phyloP scores from a whole-genome alignment of 805 yeast genomes.

The Cyberlindnera meyerae region DNA sequence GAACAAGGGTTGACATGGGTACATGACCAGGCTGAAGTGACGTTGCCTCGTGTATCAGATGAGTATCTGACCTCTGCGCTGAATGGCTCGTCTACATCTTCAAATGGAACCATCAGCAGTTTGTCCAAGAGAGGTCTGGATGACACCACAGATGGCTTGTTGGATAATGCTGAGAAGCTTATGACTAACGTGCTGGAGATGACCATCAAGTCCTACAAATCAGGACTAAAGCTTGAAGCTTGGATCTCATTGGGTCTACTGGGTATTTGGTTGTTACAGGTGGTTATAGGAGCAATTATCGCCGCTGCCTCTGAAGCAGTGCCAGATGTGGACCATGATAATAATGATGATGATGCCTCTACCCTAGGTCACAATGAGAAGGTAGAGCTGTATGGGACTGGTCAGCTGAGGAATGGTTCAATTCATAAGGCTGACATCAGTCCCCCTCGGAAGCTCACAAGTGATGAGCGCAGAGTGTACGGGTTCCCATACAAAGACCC shows the following conservation, averaged over 20 bases:
- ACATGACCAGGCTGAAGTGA: conserved; percentile 52
- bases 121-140: conserved; percentile 1
- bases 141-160: conserved; percentile 7
- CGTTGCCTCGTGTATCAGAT: conserved; percentile 48
- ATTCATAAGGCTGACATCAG: conserved; percentile 12
- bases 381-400: neutral
- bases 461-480: conserved; percentile 13
- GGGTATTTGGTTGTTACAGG: conserved; percentile 44
- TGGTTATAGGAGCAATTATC: conserved; percentile 33
- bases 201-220: conserved; percentile 30
- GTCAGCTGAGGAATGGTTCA: neutral
- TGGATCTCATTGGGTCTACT: conserved; percentile 41
- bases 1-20: conserved; percentile 80
- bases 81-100: conserved; percentile 1
- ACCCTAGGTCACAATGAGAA: neutral
- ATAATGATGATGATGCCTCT: neutral
- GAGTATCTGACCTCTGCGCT: conserved; percentile 26
- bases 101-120: neutral
- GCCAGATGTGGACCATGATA: neutral
- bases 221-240: conserved; percentile 40
- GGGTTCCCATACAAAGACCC: conserved; percentile 20
- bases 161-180: conserved; percentile 22
- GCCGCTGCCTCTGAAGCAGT: neutral
- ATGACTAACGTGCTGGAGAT: conserved; percentile 24
- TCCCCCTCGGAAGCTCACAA: conserved; percentile 18